phyloP scores from a whole-genome alignment of 192 early-diverging fungal genomes.

The Coemansia javaensis region DNA sequence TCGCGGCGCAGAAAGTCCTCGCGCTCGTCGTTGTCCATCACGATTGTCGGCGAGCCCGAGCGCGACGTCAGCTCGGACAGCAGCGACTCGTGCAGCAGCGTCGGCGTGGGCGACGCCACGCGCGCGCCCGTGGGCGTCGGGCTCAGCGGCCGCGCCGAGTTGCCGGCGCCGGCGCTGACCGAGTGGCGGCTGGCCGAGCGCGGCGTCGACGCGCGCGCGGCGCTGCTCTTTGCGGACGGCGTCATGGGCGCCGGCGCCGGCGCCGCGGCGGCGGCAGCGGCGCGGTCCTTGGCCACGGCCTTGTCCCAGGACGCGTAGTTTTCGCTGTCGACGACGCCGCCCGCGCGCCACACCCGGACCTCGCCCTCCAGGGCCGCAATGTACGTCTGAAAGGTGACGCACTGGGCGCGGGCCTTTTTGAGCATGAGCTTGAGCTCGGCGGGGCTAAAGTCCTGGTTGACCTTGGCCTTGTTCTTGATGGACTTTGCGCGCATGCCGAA shows the following conservation, averaged over 20 bases:
- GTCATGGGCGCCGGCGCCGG: constrained; percentile 17
- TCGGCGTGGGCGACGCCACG: constrained; percentile 38
- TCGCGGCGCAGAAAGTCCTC: constrained; percentile 94
- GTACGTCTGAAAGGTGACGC: constrained; percentile 78
- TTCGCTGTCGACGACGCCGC: constrained; percentile 60
- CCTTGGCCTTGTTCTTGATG: constrained; percentile 99
- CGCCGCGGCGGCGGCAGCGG: no score
- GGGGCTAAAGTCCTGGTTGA: constrained; percentile 93
- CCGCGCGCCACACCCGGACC: constrained; percentile 82
- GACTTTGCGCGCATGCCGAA: constrained; percentile 99
- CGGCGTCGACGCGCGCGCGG: constrained; percentile 23
- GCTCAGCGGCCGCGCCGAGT: constrained; percentile 21
- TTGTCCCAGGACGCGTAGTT: constrained; percentile 52
- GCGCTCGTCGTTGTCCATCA: constrained; percentile 80
- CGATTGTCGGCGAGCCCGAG: constrained; percentile 67
- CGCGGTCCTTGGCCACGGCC: constrained; percentile 20
- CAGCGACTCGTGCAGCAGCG: constrained; percentile 45
- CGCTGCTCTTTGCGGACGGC: constrained; percentile 19
- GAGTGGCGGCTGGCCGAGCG: constrained; percentile 30
- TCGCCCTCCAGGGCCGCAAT: constrained; percentile 83
- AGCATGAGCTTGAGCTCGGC: constrained; percentile 92
- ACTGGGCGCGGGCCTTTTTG: constrained; percentile 82
- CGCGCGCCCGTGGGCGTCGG: constrained; percentile 39
- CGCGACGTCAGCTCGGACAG: constrained; percentile 43
- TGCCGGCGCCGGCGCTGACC: constrained; percentile 42